A percentile compares a stretch with the other conserved stretches of the same genome.
These are phyloP conservation scores for Rhododendron griersonianum DNA, from an alignment of 148 eudicot species.

Conservation along the genomic window DNA sequence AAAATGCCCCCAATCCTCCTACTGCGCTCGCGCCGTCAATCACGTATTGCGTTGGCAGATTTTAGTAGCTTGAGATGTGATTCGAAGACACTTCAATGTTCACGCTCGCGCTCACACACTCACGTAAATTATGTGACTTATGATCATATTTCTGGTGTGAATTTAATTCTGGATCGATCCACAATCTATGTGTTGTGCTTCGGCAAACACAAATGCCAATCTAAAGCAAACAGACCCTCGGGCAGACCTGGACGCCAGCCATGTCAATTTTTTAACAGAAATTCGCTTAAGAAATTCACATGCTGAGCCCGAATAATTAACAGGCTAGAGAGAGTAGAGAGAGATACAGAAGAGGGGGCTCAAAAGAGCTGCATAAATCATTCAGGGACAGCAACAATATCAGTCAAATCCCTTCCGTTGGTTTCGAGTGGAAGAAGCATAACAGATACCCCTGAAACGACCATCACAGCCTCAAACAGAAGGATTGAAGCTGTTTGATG, in stretches of 20 bases:
- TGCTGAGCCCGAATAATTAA: neutral
- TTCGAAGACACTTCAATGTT: neutral
- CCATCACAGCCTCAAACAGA: slow-evolving; percentile 28
- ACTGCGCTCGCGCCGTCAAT: neutral
- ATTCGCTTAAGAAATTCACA: neutral
- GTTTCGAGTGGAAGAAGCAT: slow-evolving; percentile 35
- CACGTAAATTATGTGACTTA: neutral
- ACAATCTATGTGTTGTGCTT: too few relatives aligned
- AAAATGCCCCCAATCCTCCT: neutral
- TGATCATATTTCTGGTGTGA: neutral
- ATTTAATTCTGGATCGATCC: too few relatives aligned
- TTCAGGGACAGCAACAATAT: slow-evolving; percentile 13
- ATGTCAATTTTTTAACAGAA: neutral
- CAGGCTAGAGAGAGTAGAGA: neutral
- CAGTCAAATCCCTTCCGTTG: slow-evolving; percentile 23
- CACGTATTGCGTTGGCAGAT: too few relatives aligned
- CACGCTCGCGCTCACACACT: neutral
- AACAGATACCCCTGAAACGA: slow-evolving; percentile 27
- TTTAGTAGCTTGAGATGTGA: neutral
- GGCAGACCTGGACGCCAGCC: too few relatives aligned
- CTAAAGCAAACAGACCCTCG: neutral
- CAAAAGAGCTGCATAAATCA: neutral
- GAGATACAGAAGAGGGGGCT: neutral
- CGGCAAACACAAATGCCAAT: too few relatives aligned
- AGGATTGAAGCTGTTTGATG: slow-evolving; percentile 32